phyloP scores from a whole-genome alignment of 495 filamentous ascomycete species.

The Lophium mytilinum region DNA sequence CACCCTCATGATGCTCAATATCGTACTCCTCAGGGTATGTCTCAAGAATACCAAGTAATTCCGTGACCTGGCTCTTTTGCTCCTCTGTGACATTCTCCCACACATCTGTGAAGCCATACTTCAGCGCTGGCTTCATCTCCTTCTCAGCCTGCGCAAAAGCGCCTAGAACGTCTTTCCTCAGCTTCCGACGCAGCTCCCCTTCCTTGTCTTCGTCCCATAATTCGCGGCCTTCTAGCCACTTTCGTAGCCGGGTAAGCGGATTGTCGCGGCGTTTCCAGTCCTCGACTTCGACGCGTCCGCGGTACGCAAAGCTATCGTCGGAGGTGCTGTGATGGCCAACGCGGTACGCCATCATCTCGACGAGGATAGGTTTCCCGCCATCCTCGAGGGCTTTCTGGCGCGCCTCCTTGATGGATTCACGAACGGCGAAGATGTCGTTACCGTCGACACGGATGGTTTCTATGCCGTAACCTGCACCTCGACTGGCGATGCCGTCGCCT shows the following conservation, averaged over 20 bases:
- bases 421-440: slow-evolving; percentile 92
- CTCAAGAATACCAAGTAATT: slow-evolving; percentile 67
- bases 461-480: slow-evolving; percentile 94
- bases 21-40: slow-evolving; percentile 94
- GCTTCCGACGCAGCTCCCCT: slow-evolving; percentile 56
- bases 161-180: slow-evolving; percentile 67
- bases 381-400: slow-evolving; percentile 67
- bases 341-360: slow-evolving; percentile 97
- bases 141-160: slow-evolving; percentile 83
- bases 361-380: slow-evolving; percentile 71
- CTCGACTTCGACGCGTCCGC: slow-evolving; percentile 87
- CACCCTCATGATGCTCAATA: slow-evolving; percentile 59
- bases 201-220: slow-evolving; percentile 81
- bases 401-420: slow-evolving; percentile 73
- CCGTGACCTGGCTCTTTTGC: slow-evolving; percentile 64
- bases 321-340: slow-evolving; percentile 95
- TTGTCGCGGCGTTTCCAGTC: slow-evolving; percentile 97
- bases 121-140: slow-evolving; percentile 76
- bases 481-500: slow-evolving; percentile 90
- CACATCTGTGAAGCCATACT: slow-evolving; percentile 73
- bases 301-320: slow-evolving; percentile 97
- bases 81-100: slow-evolving; percentile 86
- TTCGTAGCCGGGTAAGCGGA: slow-evolving; percentile 81
- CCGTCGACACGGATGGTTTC: slow-evolving; percentile 95
- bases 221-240: slow-evolving; percentile 77